phyloP scores from a whole-genome alignment of 805 yeast species.

The Teunomyces gatunensis region DNA sequence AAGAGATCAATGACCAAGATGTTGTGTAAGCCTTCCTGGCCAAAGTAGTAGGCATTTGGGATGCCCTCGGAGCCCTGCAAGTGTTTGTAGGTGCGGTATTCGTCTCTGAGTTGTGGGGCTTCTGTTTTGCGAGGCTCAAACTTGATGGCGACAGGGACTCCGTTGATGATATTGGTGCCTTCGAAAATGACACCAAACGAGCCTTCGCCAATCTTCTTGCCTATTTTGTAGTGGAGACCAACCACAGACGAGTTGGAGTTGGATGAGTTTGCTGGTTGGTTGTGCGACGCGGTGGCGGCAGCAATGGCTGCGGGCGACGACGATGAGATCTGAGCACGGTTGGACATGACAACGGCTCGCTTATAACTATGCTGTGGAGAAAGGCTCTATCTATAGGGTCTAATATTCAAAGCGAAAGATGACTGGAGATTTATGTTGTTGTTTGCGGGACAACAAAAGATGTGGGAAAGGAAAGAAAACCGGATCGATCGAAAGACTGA shows the following conservation, averaged over 20 bases:
- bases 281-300: conserved; percentile 36
- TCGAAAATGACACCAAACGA: conserved; percentile 84
- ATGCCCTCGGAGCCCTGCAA: conserved; percentile 68
- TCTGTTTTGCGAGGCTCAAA: conserved; percentile 79
- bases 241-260: conserved; percentile 40
- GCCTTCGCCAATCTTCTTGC: conserved; percentile 85
- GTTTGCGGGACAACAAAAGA: too few species aligned
- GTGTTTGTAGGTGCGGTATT: conserved; percentile 73
- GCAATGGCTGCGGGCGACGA: conserved; percentile 40
- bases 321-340: conserved; percentile 23
- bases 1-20: conserved; percentile 72
- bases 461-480: too few species aligned
- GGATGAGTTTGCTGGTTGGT: conserved; percentile 15
- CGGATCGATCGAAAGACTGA: background rate
- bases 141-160: conserved; percentile 70
- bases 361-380: background rate
- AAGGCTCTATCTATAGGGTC: background rate
- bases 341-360: conserved; percentile 16
- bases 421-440: background rate
- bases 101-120: conserved; percentile 82
- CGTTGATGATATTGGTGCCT: conserved; percentile 70
- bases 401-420: background rate
- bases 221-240: conserved; percentile 74
- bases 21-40: conserved; percentile 81
- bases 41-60: conserved; percentile 82